A percentile compares a stretch with the other conserved stretches of the same genome.
These are phyloP conservation scores for Backusella mclennaniae DNA, from an alignment of 192 early-diverging fungal genomes.

Conservation along the genomic window DNA sequence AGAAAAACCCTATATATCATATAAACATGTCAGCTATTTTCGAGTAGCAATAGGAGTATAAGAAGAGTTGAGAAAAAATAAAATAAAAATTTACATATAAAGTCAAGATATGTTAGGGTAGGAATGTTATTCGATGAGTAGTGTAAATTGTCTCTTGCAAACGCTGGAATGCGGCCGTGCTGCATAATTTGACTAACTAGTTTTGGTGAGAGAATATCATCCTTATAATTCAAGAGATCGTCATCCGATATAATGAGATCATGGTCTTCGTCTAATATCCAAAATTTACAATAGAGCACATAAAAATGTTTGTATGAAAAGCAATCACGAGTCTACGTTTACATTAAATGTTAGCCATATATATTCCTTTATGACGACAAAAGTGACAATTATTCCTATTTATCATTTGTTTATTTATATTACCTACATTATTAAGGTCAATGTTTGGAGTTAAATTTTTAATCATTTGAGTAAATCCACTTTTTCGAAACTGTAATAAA, in stretches of 20 bases:
- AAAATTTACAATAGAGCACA: constrained; percentile 97
- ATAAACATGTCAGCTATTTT: not conserved
- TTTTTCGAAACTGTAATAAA: constrained; percentile 71
- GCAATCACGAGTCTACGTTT: constrained; percentile 69
- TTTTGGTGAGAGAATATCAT: constrained; percentile 62
- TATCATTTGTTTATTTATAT: not conserved
- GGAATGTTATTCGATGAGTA: not conserved
- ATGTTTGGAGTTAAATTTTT: constrained; percentile 63
- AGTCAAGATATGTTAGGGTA: constrained; percentile 35
- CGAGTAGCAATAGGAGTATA: not conserved
- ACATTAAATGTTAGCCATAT: not conserved
- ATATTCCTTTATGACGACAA: not conserved
- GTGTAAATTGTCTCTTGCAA: constrained; percentile 13
- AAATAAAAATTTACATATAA: constrained; percentile 32
- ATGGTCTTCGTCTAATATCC: constrained; percentile 89
- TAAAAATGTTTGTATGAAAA: constrained; percentile 99
- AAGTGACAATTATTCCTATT: not conserved
- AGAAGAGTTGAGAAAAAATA: not conserved
- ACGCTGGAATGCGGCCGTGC: constrained; percentile 47
- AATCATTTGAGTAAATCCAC: constrained; percentile 61
- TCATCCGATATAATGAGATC: constrained; percentile 72
- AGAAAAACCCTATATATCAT: constrained; percentile 34
- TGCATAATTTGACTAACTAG: constrained; percentile 74
- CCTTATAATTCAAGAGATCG: constrained; percentile 75
- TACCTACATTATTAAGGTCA: constrained; percentile 67